Evolutionary conservation across 2,329 filamentous ascomycete species (phyloP).

Genomic region (Cordyceps pruinosa): DNA sequence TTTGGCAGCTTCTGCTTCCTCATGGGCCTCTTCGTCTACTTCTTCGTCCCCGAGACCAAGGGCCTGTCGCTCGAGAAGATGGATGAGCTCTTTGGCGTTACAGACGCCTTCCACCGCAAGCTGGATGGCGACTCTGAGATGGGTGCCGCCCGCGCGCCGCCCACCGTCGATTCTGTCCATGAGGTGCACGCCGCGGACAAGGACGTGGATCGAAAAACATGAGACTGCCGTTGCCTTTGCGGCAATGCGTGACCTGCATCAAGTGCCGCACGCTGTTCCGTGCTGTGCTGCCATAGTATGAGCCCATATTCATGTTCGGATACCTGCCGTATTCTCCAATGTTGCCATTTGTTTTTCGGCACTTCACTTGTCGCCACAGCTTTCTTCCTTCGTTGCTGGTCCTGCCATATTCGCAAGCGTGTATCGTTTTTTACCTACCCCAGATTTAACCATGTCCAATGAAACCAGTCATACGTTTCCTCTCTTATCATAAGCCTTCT

Average conservation of each 20-base stretch:
- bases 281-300: neutral
- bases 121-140: slow-evolving; percentile 26
- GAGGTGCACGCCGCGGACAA: slow-evolving; percentile 4
- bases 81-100: slow-evolving; percentile 59
- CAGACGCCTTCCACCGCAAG: slow-evolving; percentile 31
- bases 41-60: slow-evolving; percentile 66
- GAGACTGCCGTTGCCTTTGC: neutral
- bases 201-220: neutral
- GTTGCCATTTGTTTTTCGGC: neutral
- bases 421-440: neutral
- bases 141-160: neutral
- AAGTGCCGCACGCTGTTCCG: neutral
- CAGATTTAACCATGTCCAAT: neutral
- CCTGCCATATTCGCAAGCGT: neutral
- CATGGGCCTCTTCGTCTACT: slow-evolving; percentile 61
- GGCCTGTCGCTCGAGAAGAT: slow-evolving; percentile 56
- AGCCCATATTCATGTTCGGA: neutral
- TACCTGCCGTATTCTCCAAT: neutral
- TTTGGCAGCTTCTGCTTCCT: slow-evolving; percentile 59
- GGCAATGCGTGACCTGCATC: neutral
- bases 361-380: neutral
- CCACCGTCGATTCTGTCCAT: neutral
- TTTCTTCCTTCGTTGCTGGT: neutral
- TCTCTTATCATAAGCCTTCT: neutral
- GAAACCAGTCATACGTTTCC: neutral